These are phyloP conservation scores for Lepidopterella palustris DNA, from an alignment of 495 filamentous ascomycete genomes.

Conservation along the genomic window DNA sequence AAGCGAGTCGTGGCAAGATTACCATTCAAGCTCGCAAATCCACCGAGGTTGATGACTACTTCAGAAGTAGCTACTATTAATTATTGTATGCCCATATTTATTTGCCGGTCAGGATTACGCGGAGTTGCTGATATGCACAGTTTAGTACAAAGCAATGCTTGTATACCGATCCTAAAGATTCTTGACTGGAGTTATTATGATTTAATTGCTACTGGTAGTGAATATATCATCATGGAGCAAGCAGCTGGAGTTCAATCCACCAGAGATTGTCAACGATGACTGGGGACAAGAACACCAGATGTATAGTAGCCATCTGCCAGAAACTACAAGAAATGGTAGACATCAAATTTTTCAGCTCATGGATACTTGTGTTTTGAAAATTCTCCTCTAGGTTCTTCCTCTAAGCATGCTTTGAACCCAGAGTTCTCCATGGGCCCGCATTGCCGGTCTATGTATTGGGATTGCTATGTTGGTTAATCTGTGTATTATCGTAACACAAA, in stretches of 20 bases:
- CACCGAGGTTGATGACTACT: slow-evolving; percentile 24
- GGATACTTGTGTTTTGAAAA: slow-evolving; percentile 36
- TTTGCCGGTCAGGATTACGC: not conserved
- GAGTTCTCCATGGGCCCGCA: slow-evolving; percentile 41
- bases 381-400: slow-evolving; percentile 18
- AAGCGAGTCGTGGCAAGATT: slow-evolving; percentile 37
- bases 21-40: slow-evolving; percentile 34
- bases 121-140: slow-evolving; percentile 10
- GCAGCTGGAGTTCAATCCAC: slow-evolving; percentile 36
- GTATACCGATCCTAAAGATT: slow-evolving; percentile 39
- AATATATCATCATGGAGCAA: slow-evolving; percentile 46
- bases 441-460: slow-evolving; percentile 40
- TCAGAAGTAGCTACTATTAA: slow-evolving; percentile 46
- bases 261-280: slow-evolving; percentile 40
- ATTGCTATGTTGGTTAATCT: slow-evolving; percentile 35
- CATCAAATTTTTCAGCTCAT: slow-evolving; percentile 41
- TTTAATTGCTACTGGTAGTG: slow-evolving; percentile 37
- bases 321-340: slow-evolving; percentile 36
- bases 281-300: slow-evolving; percentile 36
- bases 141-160: slow-evolving; percentile 36
- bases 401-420: slow-evolving; percentile 32
- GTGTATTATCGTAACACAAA: slow-evolving; percentile 32
- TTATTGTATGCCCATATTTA: slow-evolving; percentile 40
- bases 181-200: slow-evolving; percentile 40
- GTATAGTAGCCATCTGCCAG: slow-evolving; percentile 34